These are phyloP conservation scores for Dipodascopsis uninucleata DNA, from an alignment of 805 yeast species.

Conservation along the genomic window DNA sequence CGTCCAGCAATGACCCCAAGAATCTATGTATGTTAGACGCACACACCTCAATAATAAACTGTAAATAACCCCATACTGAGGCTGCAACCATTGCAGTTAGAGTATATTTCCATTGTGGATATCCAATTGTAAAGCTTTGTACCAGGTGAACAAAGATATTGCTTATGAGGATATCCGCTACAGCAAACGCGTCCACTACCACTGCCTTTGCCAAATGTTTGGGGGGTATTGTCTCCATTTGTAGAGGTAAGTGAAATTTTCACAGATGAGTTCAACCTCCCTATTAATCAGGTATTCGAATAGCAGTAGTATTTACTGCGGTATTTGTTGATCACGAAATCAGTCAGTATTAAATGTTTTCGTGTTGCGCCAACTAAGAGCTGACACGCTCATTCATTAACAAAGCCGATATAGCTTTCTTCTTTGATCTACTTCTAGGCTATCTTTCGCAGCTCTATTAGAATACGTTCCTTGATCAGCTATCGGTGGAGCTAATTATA, in stretches of 20 bases:
- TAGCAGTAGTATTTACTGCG: too few relatives aligned
- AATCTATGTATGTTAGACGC: background rate
- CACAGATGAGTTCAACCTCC: background rate
- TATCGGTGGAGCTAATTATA: too few relatives aligned
- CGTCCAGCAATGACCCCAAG: background rate
- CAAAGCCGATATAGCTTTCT: too few relatives aligned
- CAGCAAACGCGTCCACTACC: constrained; percentile 1
- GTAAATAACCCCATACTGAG: constrained; percentile 22
- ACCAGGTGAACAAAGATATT: constrained; percentile 1
- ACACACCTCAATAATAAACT: constrained; percentile 15
- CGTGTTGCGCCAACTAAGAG: too few relatives aligned
- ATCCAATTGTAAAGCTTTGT: background rate
- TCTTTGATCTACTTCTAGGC: too few relatives aligned
- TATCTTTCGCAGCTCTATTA: too few relatives aligned
- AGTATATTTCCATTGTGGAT: background rate
- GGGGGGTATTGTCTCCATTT: constrained; percentile 4
- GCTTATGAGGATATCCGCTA: constrained; percentile 5
- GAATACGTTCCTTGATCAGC: too few relatives aligned
- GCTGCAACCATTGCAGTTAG: constrained; percentile 9
- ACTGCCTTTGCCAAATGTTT: constrained; percentile 1
- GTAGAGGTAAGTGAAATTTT: background rate
- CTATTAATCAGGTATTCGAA: too few relatives aligned
- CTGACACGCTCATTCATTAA: too few relatives aligned
- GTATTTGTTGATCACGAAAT: too few relatives aligned
- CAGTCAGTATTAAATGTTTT: too few relatives aligned